A percentile compares a stretch with the other conserved stretches of the same genome.
phyloP scores from a whole-genome alignment of 2,329 filamentous ascomycete species.

The Aspergillus spinulosporus region DNA sequence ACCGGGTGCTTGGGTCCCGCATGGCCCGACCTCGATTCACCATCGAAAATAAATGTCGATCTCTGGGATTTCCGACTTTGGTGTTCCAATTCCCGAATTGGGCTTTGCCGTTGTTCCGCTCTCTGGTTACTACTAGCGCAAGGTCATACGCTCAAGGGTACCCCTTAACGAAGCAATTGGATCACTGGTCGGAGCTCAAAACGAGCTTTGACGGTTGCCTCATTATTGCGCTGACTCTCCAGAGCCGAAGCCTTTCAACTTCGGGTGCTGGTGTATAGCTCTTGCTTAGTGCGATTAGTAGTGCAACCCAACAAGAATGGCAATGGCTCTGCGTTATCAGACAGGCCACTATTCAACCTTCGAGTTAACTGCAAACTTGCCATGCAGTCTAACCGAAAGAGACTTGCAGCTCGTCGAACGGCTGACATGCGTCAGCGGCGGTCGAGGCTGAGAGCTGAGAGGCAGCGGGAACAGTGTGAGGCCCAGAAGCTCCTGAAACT shows the following conservation, averaged over 20 bases:
- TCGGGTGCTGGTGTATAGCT: background rate
- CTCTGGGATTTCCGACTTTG: background rate
- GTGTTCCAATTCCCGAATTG: background rate
- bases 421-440: background rate
- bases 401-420: background rate
- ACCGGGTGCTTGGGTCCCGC: slow-evolving; percentile 3
- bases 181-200: background rate
- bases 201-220: background rate
- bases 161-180: background rate
- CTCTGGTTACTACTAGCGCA: background rate
- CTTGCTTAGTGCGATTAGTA: background rate
- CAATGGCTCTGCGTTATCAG: background rate
- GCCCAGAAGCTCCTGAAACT: no score
- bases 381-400: background rate
- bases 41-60: background rate
- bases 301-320: no score
- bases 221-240: background rate
- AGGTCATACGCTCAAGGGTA: background rate
- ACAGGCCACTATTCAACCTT: background rate
- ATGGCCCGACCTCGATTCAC: background rate
- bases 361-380: background rate
- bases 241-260: background rate
- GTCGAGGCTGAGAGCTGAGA: no score
- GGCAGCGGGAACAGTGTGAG: no score
- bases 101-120: background rate